phyloP scores from a whole-genome alignment of 2,329 filamentous ascomycete species.

The Sclerotinia sclerotiorum region DNA sequence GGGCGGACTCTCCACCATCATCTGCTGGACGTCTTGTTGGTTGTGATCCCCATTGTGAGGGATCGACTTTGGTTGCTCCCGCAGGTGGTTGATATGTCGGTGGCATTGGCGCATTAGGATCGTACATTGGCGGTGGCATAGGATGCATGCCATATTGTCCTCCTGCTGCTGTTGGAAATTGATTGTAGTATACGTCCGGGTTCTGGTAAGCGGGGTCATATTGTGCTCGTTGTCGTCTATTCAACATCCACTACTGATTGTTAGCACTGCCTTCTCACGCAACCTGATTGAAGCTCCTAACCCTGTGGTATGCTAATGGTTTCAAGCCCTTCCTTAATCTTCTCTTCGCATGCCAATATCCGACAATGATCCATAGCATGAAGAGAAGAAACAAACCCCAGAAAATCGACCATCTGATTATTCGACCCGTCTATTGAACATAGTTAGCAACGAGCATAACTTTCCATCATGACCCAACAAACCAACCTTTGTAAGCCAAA shows the following conservation, averaged over 20 bases:
- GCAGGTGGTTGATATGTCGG: constrained; percentile 55
- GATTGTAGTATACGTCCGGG: constrained; percentile 45
- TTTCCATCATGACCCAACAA: not conserved
- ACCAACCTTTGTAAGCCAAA: constrained; percentile 46
- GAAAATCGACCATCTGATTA: constrained; percentile 70
- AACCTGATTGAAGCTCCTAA: constrained; percentile 42
- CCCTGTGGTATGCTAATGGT: constrained; percentile 69
- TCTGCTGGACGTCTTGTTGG: constrained; percentile 38
- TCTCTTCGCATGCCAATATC: constrained; percentile 67
- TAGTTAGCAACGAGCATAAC: constrained; percentile 32
- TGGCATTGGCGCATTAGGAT: constrained; percentile 52
- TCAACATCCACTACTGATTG: constrained; percentile 38
- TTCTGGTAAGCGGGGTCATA: constrained; percentile 49
- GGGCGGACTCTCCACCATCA: constrained; percentile 34
- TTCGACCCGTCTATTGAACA: constrained; percentile 38
- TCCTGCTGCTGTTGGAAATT: constrained; percentile 41
- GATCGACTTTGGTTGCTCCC: constrained; percentile 55
- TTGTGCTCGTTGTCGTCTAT: constrained; percentile 35
- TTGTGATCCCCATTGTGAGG: constrained; percentile 46
- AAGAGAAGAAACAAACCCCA: constrained; percentile 59
- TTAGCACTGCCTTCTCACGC: constrained; percentile 26
- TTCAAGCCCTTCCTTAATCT: constrained; percentile 64
- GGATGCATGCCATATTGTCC: constrained; percentile 50
- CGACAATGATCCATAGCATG: constrained; percentile 62
- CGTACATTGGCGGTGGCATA: constrained; percentile 56